These are phyloP conservation scores for Pseudozyma sp. DNA, from an alignment of 1,284 basidiomycete species.

Conservation along the genomic window DNA sequence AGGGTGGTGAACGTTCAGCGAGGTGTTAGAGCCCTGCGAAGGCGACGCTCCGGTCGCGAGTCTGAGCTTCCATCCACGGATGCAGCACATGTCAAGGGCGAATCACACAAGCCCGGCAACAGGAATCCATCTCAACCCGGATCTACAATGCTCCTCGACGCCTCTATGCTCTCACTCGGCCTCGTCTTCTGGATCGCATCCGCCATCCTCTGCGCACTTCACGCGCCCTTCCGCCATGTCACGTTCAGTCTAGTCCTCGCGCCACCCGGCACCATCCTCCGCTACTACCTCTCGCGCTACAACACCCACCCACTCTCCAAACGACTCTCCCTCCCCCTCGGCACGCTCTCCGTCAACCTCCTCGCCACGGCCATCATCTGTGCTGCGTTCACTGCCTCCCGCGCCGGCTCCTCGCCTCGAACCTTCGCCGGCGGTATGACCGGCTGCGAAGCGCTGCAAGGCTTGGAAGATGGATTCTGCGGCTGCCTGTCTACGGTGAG, in stretches of 20 bases:
- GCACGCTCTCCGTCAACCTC: constrained; percentile 88
- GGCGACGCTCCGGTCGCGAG: background rate
- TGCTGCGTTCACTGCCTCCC: constrained; percentile 49
- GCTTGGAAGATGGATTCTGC: constrained; percentile 87
- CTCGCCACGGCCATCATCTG: constrained; percentile 71
- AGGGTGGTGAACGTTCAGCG: constrained; percentile 20
- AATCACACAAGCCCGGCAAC: background rate
- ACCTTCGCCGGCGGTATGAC: constrained; percentile 24
- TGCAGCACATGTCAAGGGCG: background rate
- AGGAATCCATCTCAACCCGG: constrained; percentile 3
- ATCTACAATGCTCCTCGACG: constrained; percentile 14
- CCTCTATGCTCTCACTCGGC: constrained; percentile 41
- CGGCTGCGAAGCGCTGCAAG: constrained; percentile 58
- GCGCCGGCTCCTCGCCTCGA: constrained; percentile 19
- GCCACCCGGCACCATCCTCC: constrained; percentile 86
- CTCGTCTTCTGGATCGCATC: constrained; percentile 71
- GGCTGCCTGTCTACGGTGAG: constrained; percentile 94
- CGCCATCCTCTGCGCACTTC: constrained; percentile 81
- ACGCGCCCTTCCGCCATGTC: constrained; percentile 80
- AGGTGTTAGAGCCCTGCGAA: background rate
- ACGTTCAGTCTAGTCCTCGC: constrained; percentile 90
- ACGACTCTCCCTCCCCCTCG: constrained; percentile 74
- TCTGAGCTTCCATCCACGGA: background rate
- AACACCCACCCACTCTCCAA: constrained; percentile 78
- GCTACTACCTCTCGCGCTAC: constrained; percentile 80